Conservation (phyloP, 805 yeast genomes). For the Saccharomycopsis oosterbeekiorum region DNA sequence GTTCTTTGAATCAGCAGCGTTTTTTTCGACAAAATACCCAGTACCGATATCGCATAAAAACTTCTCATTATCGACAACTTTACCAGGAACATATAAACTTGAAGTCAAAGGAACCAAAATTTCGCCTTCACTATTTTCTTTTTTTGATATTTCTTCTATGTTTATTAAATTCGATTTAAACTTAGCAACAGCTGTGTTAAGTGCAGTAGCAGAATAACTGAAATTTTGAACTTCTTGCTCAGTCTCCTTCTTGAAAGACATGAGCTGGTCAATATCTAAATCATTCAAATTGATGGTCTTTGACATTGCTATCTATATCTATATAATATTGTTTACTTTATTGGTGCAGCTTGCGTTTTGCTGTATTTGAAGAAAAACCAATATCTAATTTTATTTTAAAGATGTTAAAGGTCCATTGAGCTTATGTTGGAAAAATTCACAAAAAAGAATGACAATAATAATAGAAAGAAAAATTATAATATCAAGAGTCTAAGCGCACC, state of each 20-base stretch:
- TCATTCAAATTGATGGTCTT: conserved; percentile 40
- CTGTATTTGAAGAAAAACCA: too few species aligned
- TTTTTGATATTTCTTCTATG: conserved; percentile 41
- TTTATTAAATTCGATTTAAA: conserved; percentile 72
- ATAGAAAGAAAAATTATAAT: too few species aligned
- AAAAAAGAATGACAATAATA: too few species aligned
- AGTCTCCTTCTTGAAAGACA: conserved; percentile 72
- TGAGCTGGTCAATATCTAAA: conserved; percentile 74
- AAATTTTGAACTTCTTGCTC: conserved; percentile 83
- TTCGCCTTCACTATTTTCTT: conserved; percentile 35
- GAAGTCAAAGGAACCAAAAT: conserved; percentile 81
- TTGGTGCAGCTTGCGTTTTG: not conserved
- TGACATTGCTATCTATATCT: not conserved
- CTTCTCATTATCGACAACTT: conserved; percentile 48
- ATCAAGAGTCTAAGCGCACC: too few species aligned
- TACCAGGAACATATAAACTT: conserved; percentile 85
- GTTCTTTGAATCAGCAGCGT: conserved; percentile 49
- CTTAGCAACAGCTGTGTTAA: conserved; percentile 71
- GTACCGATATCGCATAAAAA: conserved; percentile 94
- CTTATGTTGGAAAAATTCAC: too few species aligned
- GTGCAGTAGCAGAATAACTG: conserved; percentile 71
- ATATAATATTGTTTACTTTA: not conserved
- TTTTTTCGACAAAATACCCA: conserved; percentile 86
- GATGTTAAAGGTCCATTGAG: too few species aligned
- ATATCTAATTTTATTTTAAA: too few species aligned